Conservation (phyloP, 352 stramenopile species). For the Albugo laibachii region DNA sequence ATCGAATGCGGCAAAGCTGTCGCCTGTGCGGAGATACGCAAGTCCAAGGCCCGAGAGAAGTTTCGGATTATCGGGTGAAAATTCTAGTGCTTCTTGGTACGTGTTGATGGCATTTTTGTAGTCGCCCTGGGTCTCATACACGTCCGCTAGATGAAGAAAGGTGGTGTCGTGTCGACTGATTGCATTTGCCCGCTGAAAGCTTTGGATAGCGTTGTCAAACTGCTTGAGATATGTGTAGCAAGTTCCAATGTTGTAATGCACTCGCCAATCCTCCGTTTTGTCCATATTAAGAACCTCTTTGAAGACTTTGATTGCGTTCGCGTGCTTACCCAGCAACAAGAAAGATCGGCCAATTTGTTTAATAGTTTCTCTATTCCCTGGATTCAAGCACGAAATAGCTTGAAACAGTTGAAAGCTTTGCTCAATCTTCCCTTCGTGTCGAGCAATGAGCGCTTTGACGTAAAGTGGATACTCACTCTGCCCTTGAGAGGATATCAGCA, state of each 20-base stretch:
- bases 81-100: slow-evolving; percentile 85
- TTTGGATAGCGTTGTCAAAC: slow-evolving; percentile 72
- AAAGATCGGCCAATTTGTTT: slow-evolving; percentile 74
- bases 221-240: slow-evolving; percentile 86
- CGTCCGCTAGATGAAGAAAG: slow-evolving; percentile 83
- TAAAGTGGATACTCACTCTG: slow-evolving; percentile 86
- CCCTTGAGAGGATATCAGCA: slow-evolving; percentile 63
- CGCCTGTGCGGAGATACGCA: slow-evolving; percentile 74
- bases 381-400: slow-evolving; percentile 81
- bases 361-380: slow-evolving; percentile 80
- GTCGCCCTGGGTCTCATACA: slow-evolving; percentile 65
- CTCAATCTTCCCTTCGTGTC: slow-evolving; percentile 76
- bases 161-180: slow-evolving; percentile 84
- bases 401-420: slow-evolving; percentile 85
- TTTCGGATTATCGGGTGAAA: slow-evolving; percentile 83
- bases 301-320: slow-evolving; percentile 80
- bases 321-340: slow-evolving; percentile 79
- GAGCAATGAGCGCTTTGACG: slow-evolving; percentile 81
- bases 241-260: slow-evolving; percentile 83
- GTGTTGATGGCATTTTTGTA: slow-evolving; percentile 74
- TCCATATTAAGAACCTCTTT: slow-evolving; percentile 74
- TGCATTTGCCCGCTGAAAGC: slow-evolving; percentile 80
- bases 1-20: slow-evolving; percentile 86
- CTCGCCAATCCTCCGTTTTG: slow-evolving; percentile 81
- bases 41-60: slow-evolving; percentile 83